A percentile compares a stretch with the other conserved stretches of the same genome.
Conservation (phyloP, 768 basidiomycete genomes). For the Rickenella mellea region DNA sequence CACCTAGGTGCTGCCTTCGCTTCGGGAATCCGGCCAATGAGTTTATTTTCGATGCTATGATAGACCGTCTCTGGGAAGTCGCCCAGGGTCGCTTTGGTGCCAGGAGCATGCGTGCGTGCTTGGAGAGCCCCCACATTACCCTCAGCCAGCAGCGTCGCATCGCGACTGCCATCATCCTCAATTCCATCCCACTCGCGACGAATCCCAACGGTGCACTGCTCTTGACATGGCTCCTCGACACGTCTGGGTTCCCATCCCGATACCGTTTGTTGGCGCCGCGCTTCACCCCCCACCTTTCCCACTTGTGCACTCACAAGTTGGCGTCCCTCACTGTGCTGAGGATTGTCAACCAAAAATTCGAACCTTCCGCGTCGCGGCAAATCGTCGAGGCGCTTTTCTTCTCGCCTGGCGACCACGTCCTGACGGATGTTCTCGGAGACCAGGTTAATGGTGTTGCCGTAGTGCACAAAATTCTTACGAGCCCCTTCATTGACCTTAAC, state of each 20-base stretch:
- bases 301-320: conserved; percentile 95
- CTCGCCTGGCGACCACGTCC: conserved; percentile 81
- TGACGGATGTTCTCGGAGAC: conserved; percentile 90
- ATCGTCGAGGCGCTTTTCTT: conserved; percentile 86
- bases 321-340: conserved; percentile 91
- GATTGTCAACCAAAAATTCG: conserved; percentile 94
- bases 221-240: conserved; percentile 94
- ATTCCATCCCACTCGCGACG: conserved; percentile 94
- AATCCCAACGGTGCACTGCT: conserved; percentile 96
- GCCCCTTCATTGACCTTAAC: conserved; percentile 67
- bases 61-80: conserved; percentile 97
- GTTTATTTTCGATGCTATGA: conserved; percentile 96
- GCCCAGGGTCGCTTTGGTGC: conserved; percentile 98
- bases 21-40: conserved; percentile 87
- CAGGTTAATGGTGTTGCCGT: conserved; percentile 94
- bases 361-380: conserved; percentile 77
- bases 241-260: conserved; percentile 89
- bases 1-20: conserved; percentile 79
- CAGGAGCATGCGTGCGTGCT: conserved; percentile 92
- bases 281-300: conserved; percentile 92
- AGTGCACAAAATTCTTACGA: conserved; percentile 86
- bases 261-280: conserved; percentile 92
- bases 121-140: conserved; percentile 84
- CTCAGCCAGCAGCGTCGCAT: conserved; percentile 90
- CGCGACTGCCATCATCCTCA: conserved; percentile 88